A percentile compares a stretch with the other conserved stretches of the same genome.
Conservation (phyloP, 768 basidiomycete genomes). For the Auriscalpium orientale region DNA sequence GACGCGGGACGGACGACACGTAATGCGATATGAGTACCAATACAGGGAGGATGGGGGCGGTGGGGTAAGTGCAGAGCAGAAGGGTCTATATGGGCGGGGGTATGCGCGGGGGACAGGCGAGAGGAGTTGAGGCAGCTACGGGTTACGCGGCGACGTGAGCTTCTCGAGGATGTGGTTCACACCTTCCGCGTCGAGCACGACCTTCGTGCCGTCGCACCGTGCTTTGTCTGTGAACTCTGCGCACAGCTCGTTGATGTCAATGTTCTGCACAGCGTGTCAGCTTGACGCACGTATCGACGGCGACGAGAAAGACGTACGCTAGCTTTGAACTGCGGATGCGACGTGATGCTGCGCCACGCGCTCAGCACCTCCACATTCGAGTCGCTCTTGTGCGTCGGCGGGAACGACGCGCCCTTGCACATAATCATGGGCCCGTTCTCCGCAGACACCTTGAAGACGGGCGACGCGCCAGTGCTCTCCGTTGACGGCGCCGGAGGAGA, state of each 20-base stretch:
- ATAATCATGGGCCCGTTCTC: conserved; percentile 46
- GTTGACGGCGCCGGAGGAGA: conserved; percentile 16
- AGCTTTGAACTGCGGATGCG: conserved; percentile 65
- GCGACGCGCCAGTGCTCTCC: not conserved
- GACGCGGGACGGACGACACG: too few relatives aligned
- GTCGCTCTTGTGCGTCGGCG: conserved; percentile 59
- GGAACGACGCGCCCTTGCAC: conserved; percentile 63
- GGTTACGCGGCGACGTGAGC: conserved; percentile 18
- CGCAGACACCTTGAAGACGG: conserved; percentile 32
- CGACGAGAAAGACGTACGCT: conserved; percentile 31
- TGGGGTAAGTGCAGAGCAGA: too few relatives aligned
- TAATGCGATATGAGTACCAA: too few relatives aligned
- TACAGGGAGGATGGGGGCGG: too few relatives aligned
- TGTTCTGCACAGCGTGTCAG: conserved; percentile 37
- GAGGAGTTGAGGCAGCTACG: not conserved
- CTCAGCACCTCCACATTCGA: conserved; percentile 70
- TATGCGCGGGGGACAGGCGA: not conserved
- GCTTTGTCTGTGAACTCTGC: conserved; percentile 76
- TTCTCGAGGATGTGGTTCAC: conserved; percentile 37
- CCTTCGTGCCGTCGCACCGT: conserved; percentile 76
- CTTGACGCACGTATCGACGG: conserved; percentile 1
- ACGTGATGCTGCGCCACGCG: conserved; percentile 73
- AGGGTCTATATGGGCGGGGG: too few relatives aligned
- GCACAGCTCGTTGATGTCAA: conserved; percentile 75
- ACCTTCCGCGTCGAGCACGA: conserved; percentile 55